Evolutionary conservation across 148 eudicot genomes (phyloP), one percentile per base, ranked within the genome.

Genomic region (Rhododendron ovatum): DNA sequence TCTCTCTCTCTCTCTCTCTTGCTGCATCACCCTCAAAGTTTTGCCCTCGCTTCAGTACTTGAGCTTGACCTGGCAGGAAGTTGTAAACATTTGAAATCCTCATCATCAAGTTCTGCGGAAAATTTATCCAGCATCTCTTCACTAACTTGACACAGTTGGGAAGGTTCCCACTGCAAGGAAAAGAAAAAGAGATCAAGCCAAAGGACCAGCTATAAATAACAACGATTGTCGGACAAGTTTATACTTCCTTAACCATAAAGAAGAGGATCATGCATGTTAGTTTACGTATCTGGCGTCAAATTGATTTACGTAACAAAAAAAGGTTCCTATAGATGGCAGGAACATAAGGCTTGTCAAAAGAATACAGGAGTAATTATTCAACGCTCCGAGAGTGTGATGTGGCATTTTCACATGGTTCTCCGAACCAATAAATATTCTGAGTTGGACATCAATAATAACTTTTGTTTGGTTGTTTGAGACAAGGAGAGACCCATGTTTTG

Each of bases 71-170:
- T 39, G 13, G 45, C 7, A 63, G 76, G 84, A 41, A 82, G 53
- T 18, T 63, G 71, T 35, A 82, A 43, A 82, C 9, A 3, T 35
- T 61, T 45, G 74, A 39, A 82, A 35, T 63, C 84, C n/a, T 82
- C 84, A 82, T 82, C 74, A 5, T 80, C 63, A 80, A 17, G 2
- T 51, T 65, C 39, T 9, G 75, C 51, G 24, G 65, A 82, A 82
- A 22, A 22, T 45, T 37, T 17, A 59, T 82, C 84, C 74, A 82
- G 37, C 84, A 82, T 82, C 20, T 82, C 84, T 82, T 82, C 75
- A 43, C 84, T 82, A 18, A 82, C 84, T 63, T 63, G 75, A n/a
- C 73, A 22, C 22, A 82, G 75, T 39, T 82, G 74, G 43, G 74
- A 5, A 82, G 84, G 84, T 15, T 82, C 17, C 84, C 84, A 82